Conservation (phyloP, 2,329 filamentous ascomycete genomes). For the Juglanconis juglandina region DNA sequence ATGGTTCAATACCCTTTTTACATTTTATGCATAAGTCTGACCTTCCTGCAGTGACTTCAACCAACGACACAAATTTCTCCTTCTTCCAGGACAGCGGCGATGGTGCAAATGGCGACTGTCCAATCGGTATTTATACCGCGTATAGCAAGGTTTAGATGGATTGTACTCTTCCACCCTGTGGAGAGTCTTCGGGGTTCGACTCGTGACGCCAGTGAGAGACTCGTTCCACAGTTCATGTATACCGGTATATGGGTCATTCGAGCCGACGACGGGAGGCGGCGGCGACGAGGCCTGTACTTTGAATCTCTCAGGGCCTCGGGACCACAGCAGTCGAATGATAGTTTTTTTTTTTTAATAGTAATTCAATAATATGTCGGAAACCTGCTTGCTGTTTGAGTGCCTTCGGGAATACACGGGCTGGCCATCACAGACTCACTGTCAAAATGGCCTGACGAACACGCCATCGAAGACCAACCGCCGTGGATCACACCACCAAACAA, state of each 20-base stretch:
- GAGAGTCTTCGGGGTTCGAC: neutral
- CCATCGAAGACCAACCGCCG: neutral
- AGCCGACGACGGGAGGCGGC: too few species aligned
- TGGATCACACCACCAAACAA: neutral
- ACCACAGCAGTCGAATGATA: too few species aligned
- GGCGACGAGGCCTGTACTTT: too few species aligned
- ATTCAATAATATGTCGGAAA: too few species aligned
- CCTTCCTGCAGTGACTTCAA: conserved; percentile 21
- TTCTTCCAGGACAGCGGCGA: conserved; percentile 26
- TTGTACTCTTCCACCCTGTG: neutral
- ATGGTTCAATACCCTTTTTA: neutral
- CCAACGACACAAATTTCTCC: conserved; percentile 29
- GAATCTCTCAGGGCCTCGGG: too few species aligned
- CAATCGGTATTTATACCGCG: conserved; percentile 4
- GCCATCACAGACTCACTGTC: neutral
- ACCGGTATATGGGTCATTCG: too few species aligned
- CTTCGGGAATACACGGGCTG: neutral
- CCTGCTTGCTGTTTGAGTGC: neutral
- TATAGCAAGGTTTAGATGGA: conserved; percentile 7
- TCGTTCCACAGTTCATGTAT: too few species aligned
- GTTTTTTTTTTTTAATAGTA: too few species aligned
- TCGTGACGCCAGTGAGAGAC: too few species aligned
- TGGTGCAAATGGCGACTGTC: neutral
- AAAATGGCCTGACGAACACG: conserved; percentile 4
- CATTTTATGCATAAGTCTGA: neutral